Base-by-base conservation (phyloP, 2,329 filamentous ascomycete species). In the Albifimbria verrucaria region DNA sequence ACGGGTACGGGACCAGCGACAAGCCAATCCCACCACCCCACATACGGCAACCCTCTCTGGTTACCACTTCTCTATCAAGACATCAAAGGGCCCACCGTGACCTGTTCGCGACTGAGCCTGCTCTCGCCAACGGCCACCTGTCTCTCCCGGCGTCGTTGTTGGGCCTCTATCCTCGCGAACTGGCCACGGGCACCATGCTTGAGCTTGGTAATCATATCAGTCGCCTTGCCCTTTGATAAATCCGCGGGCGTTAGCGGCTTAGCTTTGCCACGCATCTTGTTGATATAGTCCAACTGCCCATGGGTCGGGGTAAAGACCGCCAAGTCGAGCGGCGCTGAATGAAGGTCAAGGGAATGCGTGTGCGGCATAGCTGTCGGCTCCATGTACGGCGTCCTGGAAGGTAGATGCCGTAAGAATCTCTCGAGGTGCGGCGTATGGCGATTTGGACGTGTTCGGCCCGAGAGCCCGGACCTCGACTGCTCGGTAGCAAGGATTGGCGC, bases 181-280 rank as follows among this genome's bases (percentile, higher is more conserved):
- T 73, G 83, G 57, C 72, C 89, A 68, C 76, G 82, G 1, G 89
- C 90, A 1, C 93, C 93, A 66, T 94, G 89, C 68, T 88, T 93
- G 56, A 96, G 66, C 70, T 96, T 95, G 7, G 90, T 95, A 58
- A 97, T 96, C 88, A 96, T 92, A 67, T 97, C 92, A 4, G 81
- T 81, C 4, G 92, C 92, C 65, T 84, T 85, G 7, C 93, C 93
- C 65, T 92, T 94, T 15, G 82, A 92, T 53, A 96, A 62, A 24
- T 85, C 79, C 0, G 73, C 71, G 0, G 71, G 60, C 2, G 73
- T 78, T 49, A 92, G 65, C 50, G 80, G 73, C 24, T 85, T 73
- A 76, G 59, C 56, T 50, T 80, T 72, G 1, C 71, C 71, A 9
- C 86, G 77, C 3, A 86, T 63, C 63, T 84, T 88, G 64, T 92